Base-by-base conservation (phyloP, 2,329 filamentous ascomycete species). In the Colletotrichum theobromicola region DNA sequence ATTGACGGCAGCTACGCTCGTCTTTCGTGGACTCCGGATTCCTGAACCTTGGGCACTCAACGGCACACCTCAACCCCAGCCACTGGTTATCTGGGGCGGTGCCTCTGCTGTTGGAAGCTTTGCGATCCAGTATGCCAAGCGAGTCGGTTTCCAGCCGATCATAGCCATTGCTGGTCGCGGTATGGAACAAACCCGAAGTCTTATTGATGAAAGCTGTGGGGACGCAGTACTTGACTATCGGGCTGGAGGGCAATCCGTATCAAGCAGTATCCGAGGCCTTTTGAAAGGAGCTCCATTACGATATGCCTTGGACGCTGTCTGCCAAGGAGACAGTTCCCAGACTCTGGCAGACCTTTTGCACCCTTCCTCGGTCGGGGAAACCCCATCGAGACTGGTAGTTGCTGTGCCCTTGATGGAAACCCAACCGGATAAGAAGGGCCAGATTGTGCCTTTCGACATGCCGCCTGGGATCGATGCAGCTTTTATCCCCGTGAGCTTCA, bases 51-150 rank as follows among this genome's bases (percentile, higher is more conserved):
- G 87, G 85, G 42, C n/a, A 0, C 21, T 50, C 9, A 76, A 78
- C 0, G 85, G 85, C 1, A 79, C 84, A 3, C 80, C 58, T 21
- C 72, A 61, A 42, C 50, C 28, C 3, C 65, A 61, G 15, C 77
- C 77, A 16, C 30, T 80, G 12, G 34, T 90, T 7, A 83, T 91
- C 66, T 91, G 91, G 77, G 87, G 89, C 5, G 88, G 82, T 4
- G 83, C 87, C 1, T 86, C 86, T 0, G 87, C 90, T 0, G 89
- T 92, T 0, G 91, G 90, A 7, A 84, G 89, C 4, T 92, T 87
- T 75, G 89, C 87, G 0, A 85, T 93, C 68, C 89, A 93, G 77
- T 84, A 93, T n/a, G 88, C 88, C 5, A 79, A 77, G 0, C 81
- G 75, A 4, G 81, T 85, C 3, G 88, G 90, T 70, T 88, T 92